Evolutionary conservation across 1,284 basidiomycete genomes (phyloP).

Genomic region (Nidula niveotomentosa): DNA sequence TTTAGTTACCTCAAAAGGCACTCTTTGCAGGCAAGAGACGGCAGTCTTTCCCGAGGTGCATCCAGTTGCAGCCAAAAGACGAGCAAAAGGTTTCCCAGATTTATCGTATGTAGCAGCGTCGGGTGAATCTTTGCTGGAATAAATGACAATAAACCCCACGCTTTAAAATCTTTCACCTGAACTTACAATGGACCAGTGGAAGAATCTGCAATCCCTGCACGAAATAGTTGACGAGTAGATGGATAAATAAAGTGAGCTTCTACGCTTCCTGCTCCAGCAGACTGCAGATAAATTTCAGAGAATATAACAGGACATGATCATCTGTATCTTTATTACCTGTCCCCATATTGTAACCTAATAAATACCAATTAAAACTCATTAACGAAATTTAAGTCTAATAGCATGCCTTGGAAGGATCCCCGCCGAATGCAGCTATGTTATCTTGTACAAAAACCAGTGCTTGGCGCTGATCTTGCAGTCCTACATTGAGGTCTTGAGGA

Average conservation of each 20-base stretch:
- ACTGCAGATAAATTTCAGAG: slow-evolving; percentile 26
- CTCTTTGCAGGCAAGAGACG: slow-evolving; percentile 43
- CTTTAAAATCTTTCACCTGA: background rate
- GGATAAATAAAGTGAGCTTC: slow-evolving; percentile 19
- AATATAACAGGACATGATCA: too few relatives aligned
- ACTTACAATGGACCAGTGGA: slow-evolving; percentile 53
- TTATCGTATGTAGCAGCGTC: slow-evolving; percentile 51
- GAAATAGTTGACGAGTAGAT: background rate
- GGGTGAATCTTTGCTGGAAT: slow-evolving; percentile 51
- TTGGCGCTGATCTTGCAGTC: slow-evolving; percentile 54
- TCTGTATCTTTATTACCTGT: slow-evolving; percentile 32
- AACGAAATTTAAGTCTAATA: background rate
- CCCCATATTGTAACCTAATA: slow-evolving; percentile 62
- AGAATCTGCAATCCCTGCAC: slow-evolving; percentile 22
- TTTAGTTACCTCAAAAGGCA: slow-evolving; percentile 47
- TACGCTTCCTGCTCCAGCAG: slow-evolving; percentile 57
- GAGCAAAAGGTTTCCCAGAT: slow-evolving; percentile 51
- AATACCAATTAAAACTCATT: background rate
- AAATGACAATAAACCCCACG: background rate
- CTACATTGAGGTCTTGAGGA: slow-evolving; percentile 52
- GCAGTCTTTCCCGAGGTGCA: slow-evolving; percentile 42
- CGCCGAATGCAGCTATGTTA: slow-evolving; percentile 65
- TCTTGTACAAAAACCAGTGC: slow-evolving; percentile 60
- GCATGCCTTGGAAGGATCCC: slow-evolving; percentile 54
- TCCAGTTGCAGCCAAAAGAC: slow-evolving; percentile 43